phyloP scores from a whole-genome alignment of 2,329 filamentous ascomycete genomes.

The Diplodia sapinea region DNA sequence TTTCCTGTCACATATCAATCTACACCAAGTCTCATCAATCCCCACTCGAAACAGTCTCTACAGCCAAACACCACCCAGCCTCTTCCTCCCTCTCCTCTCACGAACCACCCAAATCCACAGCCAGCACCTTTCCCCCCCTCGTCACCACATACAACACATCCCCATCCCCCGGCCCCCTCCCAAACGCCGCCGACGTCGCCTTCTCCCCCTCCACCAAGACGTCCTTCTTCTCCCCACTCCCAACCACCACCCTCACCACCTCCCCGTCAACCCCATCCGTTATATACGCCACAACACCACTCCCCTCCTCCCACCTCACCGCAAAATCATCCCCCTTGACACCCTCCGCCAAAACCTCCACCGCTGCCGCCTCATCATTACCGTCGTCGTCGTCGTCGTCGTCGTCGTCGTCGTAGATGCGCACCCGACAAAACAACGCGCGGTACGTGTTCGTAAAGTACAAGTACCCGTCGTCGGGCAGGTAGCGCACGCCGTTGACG shows the following conservation, averaged over 20 bases:
- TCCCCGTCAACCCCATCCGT: background rate
- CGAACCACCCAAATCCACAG: background rate
- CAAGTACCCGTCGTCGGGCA: conserved; percentile 23
- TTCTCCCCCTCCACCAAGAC: background rate
- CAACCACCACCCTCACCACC: background rate
- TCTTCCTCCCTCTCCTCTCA: too few relatives aligned
- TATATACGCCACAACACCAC: background rate
- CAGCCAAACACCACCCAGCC: too few relatives aligned
- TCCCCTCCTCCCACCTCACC: background rate
- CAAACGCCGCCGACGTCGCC: conserved; percentile 1
- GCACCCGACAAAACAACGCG: conserved; percentile 32
- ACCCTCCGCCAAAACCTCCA: background rate
- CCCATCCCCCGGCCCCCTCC: background rate
- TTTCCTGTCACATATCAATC: too few relatives aligned
- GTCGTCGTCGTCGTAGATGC: too few relatives aligned
- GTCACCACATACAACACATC: background rate
- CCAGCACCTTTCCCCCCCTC: background rate
- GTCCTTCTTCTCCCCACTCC: background rate
- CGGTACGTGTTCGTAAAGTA: conserved; percentile 38
- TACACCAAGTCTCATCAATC: too few relatives aligned
- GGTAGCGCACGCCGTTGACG: conserved; percentile 38
- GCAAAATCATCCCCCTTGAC: background rate
- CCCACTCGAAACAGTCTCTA: too few relatives aligned
- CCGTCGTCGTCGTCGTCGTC: conserved; percentile 29
- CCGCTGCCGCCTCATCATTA: background rate